A percentile compares a stretch with the other conserved stretches of the same genome.
Conservation (phyloP, 139 green algal species). For the Spirogloea muscicola region DNA sequence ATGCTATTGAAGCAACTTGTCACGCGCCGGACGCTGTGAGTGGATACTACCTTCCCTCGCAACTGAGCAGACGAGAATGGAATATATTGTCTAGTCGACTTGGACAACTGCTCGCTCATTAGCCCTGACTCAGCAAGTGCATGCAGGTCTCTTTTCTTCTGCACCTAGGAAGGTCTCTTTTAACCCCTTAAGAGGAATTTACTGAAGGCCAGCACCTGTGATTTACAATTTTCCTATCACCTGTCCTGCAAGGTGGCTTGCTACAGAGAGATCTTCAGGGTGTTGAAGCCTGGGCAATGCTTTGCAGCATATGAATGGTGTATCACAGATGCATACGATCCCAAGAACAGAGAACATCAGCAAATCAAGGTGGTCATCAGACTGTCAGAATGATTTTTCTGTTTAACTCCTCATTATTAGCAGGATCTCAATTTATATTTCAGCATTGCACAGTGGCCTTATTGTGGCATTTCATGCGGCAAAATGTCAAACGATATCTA, state of each 20-base stretch:
- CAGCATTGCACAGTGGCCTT: neutral
- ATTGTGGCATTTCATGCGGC: no score
- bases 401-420: no score
- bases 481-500: no score
- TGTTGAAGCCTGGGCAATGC: conserved; percentile 53
- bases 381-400: neutral
- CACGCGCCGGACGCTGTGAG: conserved; percentile 51
- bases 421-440: neutral
- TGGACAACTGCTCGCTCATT: no score
- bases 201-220: neutral
- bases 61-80: conserved; percentile 1
- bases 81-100: no score
- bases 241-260: conserved; percentile 30
- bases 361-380: conserved; percentile 41
- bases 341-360: conserved; percentile 40
- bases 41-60: neutral
- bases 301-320: conserved; percentile 62
- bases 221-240: conserved; percentile 12
- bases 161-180: no score
- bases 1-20: conserved; percentile 59
- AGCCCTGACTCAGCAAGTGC: no score
- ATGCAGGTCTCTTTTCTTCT: no score
- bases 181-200: no score
- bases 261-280: conserved; percentile 53
- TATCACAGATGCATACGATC: conserved; percentile 55